Percentiles rank a stretch among this genome's conserved stretches.
phyloP scores from a whole-genome alignment of 345 rosid genomes.

The Noccaea bulbosa region DNA sequence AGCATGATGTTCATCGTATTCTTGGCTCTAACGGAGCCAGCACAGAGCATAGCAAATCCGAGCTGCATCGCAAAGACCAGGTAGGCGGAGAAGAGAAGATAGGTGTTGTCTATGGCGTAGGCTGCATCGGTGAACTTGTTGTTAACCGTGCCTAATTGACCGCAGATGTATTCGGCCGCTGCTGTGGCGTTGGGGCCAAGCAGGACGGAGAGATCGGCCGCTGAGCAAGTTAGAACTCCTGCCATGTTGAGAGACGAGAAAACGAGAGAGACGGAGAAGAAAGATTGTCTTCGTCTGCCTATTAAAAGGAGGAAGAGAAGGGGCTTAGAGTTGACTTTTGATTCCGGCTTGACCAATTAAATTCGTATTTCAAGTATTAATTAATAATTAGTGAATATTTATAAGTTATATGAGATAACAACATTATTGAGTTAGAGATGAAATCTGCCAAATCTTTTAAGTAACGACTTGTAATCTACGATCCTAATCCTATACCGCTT shows the following conservation, averaged over 20 bases:
- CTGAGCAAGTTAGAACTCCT: conserved; percentile 46
- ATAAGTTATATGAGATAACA: background rate
- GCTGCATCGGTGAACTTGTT: conserved; percentile 50
- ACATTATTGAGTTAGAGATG: conserved; percentile 1
- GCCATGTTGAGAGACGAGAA: conserved; percentile 30
- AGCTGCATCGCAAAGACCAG: conserved; percentile 89
- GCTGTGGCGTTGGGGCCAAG: conserved; percentile 63
- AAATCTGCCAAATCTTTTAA: background rate
- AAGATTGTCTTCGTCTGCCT: conserved; percentile 13
- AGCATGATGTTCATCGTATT: conserved; percentile 95
- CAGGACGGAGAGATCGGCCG: conserved; percentile 49
- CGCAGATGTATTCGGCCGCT: conserved; percentile 66
- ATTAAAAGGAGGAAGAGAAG: background rate
- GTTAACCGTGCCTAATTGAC: conserved; percentile 36
- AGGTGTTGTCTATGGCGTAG: conserved; percentile 70
- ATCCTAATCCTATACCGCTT: background rate
- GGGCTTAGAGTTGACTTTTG: conserved; percentile 21
- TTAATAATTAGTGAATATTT: background rate
- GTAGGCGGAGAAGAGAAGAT: conserved; percentile 84
- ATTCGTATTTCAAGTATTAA: background rate
- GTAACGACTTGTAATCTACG: conserved; percentile 1
- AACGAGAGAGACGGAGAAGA: conserved; percentile 19
- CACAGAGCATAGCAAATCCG: conserved; percentile 93
- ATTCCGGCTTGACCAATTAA: conserved; percentile 14
- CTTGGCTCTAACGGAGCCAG: conserved; percentile 90